These are phyloP conservation scores for Aspergillus carbonarius DNA, from an alignment of 2,329 filamentous ascomycete genomes.

Conservation along the genomic window DNA sequence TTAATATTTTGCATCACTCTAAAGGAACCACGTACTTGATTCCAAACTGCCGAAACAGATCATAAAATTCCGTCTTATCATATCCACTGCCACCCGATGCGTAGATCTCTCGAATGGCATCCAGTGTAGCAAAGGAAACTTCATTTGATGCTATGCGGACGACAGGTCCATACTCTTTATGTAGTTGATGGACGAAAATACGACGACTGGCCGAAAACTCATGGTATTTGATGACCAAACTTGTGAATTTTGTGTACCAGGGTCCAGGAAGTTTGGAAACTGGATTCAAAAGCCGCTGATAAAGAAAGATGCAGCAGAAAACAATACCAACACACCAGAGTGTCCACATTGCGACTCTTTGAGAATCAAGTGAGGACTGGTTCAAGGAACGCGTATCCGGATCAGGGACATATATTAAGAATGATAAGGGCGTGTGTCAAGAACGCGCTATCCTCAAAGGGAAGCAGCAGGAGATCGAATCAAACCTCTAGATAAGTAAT, in stretches of 20 bases:
- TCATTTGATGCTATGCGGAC: slow-evolving; percentile 34
- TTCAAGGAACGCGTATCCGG: not conserved
- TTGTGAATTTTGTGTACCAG: slow-evolving; percentile 30
- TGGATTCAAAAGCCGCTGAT: not conserved
- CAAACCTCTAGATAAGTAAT: not conserved
- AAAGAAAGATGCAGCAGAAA: not conserved
- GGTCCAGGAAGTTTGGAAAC: slow-evolving; percentile 28
- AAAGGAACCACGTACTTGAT: slow-evolving; percentile 18
- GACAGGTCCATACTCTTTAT: slow-evolving; percentile 27
- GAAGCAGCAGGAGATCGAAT: slow-evolving; percentile 5
- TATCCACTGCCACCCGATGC: slow-evolving; percentile 36
- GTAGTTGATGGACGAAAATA: slow-evolving; percentile 29
- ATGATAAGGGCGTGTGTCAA: not conserved
- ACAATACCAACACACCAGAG: slow-evolving; percentile 3
- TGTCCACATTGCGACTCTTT: not conserved
- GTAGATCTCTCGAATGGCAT: slow-evolving; percentile 35
- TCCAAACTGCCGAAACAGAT: slow-evolving; percentile 35
- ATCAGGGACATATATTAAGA: not conserved
- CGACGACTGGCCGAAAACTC: slow-evolving; percentile 31
- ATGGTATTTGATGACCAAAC: slow-evolving; percentile 31
- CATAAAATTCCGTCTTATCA: slow-evolving; percentile 39
- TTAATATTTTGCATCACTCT: not conserved
- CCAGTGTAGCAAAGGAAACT: slow-evolving; percentile 29
- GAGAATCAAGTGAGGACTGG: not conserved
- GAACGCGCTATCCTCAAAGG: slow-evolving; percentile 2